Percentiles rank a stretch among this genome's conserved stretches.
Evolutionary conservation across 805 yeast species (phyloP).

Genomic region (Metschnikowia orientalis): DNA sequence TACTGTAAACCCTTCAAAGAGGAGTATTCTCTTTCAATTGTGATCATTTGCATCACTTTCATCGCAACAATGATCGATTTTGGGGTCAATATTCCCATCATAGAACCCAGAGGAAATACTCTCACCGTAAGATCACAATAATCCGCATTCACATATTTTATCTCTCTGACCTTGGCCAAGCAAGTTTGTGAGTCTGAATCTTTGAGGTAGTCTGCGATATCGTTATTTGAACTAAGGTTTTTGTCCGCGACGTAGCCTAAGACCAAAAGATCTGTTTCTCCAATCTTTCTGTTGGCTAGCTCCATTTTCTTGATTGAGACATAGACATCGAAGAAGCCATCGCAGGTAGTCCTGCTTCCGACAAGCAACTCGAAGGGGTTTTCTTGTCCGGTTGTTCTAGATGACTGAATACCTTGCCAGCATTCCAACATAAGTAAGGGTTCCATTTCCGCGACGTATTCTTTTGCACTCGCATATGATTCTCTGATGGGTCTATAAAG

Average conservation of each 20-base stretch:
- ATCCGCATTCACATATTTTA: constrained; percentile 62
- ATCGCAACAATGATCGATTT: constrained; percentile 61
- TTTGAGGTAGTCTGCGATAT: constrained; percentile 24
- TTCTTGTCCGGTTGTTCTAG: constrained; percentile 58
- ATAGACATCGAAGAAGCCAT: constrained; percentile 83
- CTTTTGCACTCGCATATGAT: constrained; percentile 52
- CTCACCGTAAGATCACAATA: constrained; percentile 71
- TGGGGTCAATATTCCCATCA: constrained; percentile 56
- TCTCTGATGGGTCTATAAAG: constrained; percentile 49
- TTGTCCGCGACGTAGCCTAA: constrained; percentile 37
- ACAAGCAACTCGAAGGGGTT: constrained; percentile 62
- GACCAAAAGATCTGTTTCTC: constrained; percentile 76
- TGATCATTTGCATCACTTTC: constrained; percentile 80
- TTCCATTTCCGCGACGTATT: constrained; percentile 65
- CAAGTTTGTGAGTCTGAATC: constrained; percentile 46
- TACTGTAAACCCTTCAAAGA: constrained; percentile 78
- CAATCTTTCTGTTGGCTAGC: constrained; percentile 48
- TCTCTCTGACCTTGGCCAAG: constrained; percentile 73
- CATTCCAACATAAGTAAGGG: constrained; percentile 85
- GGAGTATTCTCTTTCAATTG: constrained; percentile 88
- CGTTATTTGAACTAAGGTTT: constrained; percentile 15
- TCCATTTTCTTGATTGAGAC: constrained; percentile 58
- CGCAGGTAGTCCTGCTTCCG: constrained; percentile 79
- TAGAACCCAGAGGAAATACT: constrained; percentile 50
- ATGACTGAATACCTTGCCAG: constrained; percentile 83